Conservation (phyloP, 139 green algal species). For the Chlamydomonas schloesseri region DNA sequence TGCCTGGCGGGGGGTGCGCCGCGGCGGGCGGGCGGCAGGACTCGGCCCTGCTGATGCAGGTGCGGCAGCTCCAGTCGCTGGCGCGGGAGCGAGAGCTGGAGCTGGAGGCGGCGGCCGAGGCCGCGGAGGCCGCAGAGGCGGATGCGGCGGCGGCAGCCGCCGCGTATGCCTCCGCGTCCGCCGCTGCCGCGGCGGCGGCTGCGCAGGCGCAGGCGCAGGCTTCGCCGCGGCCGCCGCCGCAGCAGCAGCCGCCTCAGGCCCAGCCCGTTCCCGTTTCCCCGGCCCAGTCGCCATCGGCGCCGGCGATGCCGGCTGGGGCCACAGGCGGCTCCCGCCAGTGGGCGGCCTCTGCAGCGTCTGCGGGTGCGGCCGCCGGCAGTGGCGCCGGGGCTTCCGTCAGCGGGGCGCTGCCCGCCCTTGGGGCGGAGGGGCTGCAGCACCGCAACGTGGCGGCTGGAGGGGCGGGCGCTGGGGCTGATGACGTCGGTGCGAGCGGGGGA, state of each 20-base stretch:
- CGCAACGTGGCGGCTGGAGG: background rate
- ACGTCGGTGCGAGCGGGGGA: background rate
- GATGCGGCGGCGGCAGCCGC: background rate
- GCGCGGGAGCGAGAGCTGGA: background rate
- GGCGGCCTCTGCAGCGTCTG: background rate
- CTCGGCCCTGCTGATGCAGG: background rate
- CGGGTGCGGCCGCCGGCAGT: background rate
- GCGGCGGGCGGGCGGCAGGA: no score
- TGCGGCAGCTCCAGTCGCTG: background rate
- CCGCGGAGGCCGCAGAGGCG: background rate
- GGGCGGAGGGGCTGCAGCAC: slow-evolving; percentile 16
- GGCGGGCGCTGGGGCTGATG: background rate
- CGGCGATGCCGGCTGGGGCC: no score
- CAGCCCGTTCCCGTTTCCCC: no score
- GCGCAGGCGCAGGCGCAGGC: background rate
- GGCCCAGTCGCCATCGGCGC: no score
- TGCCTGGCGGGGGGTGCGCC: no score
- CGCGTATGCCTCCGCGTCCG: background rate
- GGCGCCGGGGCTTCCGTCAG: background rate
- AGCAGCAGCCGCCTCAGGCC: no score
- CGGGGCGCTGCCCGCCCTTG: background rate
- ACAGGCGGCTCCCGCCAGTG: no score
- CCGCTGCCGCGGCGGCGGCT: background rate
- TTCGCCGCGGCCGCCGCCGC: no score
- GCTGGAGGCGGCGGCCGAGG: background rate